These are phyloP conservation scores for Aspergillus sp. DNA, from an alignment of 2,329 filamentous ascomycete genomes.

Conservation along the genomic window DNA sequence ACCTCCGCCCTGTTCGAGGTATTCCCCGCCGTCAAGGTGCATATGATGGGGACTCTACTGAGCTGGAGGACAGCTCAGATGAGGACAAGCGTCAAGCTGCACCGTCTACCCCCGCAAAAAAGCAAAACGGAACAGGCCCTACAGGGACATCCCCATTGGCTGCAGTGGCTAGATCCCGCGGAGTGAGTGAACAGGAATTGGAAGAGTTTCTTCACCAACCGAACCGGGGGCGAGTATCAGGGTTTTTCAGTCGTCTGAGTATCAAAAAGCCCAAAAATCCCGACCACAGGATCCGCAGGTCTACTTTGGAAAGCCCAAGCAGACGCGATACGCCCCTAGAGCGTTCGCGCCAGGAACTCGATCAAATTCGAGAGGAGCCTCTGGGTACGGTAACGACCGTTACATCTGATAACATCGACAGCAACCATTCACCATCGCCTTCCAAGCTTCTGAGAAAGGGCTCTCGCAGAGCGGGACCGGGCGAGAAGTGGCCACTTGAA, in stretches of 20 bases:
- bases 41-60: constrained; percentile 59
- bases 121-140: constrained; percentile 27
- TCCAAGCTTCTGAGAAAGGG: constrained; percentile 25
- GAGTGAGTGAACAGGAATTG: constrained; percentile 42
- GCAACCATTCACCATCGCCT: constrained; percentile 10
- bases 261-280: constrained; percentile 21
- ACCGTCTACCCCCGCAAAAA: constrained; percentile 20
- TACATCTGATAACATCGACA: constrained; percentile 6
- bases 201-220: constrained; percentile 31
- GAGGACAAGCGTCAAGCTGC: constrained; percentile 32
- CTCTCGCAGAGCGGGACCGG: constrained; percentile 13
- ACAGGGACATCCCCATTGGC: constrained; percentile 22
- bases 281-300: constrained; percentile 44
- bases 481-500: constrained; percentile 23
- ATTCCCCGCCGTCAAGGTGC: constrained; percentile 56
- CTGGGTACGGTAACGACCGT: constrained; percentile 15
- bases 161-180: constrained; percentile 48
- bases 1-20: constrained; percentile 52
- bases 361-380: constrained; percentile 21
- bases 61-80: constrained; percentile 58
- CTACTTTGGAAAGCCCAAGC: constrained; percentile 50
- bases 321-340: constrained; percentile 60
- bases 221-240: constrained; percentile 22
- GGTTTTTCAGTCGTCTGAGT: constrained; percentile 29
- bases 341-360: constrained; percentile 49